Base-by-base conservation (phyloP, 129 eudicot genomes). In the Flaveria linearis region DNA sequence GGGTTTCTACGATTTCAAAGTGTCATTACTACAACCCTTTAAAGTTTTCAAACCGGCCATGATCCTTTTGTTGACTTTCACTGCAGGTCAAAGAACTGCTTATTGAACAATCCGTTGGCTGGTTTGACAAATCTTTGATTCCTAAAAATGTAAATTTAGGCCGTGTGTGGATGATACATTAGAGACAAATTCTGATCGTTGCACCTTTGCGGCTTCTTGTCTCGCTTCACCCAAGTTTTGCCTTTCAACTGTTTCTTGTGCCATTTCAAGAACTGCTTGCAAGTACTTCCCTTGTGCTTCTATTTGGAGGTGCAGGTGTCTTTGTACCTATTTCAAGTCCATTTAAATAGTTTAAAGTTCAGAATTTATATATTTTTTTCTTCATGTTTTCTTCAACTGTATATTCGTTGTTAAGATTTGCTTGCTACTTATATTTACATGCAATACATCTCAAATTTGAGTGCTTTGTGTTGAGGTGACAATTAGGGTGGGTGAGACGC, bases 271-370 rank as follows among this genome's bases (percentile, higher is more conserved):
- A 26, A 94, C 93, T 23, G 92, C 60, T 81, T 94, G 97, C 30
- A 94, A 83, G 80, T 94, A 91, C 82, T 91, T 94, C 49, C 96
- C 98, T 81, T 94, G 98, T 64, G 98, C 98, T 80, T 94, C 98
- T 47, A 94, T 94, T 5, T 93, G 85, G 3, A 94, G 90, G 81
- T 94, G 98, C 68, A 94, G 84, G 77, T 89, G 97, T 56, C 96
- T 79, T 43, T 94, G 97, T 57, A 94, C 97, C 98, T 94, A 65
- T 80, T 65, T 25, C 69, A 64, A 68, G 63, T 61, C 69, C 51
- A 77, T 77, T 41, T 18, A 20, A 62, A 45, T 23, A 69, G 26
- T 26, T 16, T 4, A 62, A 73, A 11, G 3, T 73, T 73, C 41
- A 63, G 64, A 73, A 57, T 2, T 17, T 11, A 12, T 9, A 55